Evolutionary conservation across 1,284 basidiomycete genomes (phyloP).

Genomic region (Trichosporon sp.): DNA sequence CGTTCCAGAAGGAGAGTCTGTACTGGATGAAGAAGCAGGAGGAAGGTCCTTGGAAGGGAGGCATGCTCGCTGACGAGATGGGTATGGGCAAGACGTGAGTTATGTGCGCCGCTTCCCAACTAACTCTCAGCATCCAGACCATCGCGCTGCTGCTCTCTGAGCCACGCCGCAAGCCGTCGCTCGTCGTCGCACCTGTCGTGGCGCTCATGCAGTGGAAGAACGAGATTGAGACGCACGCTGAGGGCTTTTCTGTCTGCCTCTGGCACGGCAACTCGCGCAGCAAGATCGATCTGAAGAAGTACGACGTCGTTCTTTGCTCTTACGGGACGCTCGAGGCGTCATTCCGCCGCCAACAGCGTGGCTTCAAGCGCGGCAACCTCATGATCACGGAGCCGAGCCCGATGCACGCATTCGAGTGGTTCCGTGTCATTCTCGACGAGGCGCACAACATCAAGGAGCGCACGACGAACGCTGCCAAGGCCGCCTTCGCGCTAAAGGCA

Average conservation of each 20-base stretch:
- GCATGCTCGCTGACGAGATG: slow-evolving; percentile 72
- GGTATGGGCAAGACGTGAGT: slow-evolving; percentile 80
- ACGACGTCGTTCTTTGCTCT: slow-evolving; percentile 66
- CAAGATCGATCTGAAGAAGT: slow-evolving; percentile 64
- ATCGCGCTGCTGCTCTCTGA: slow-evolving; percentile 77
- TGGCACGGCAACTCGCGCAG: slow-evolving; percentile 76
- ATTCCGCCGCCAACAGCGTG: slow-evolving; percentile 86
- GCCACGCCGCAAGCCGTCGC: slow-evolving; percentile 64
- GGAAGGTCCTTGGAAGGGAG: slow-evolving; percentile 77
- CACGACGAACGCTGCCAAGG: slow-evolving; percentile 91
- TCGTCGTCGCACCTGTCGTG: slow-evolving; percentile 93
- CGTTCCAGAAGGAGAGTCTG: slow-evolving; percentile 82
- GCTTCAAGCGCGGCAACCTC: slow-evolving; percentile 79
- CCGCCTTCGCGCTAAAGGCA: slow-evolving; percentile 79
- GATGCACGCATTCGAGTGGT: slow-evolving; percentile 82
- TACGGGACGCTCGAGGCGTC: slow-evolving; percentile 85
- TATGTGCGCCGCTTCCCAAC: neutral
- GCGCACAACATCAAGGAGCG: slow-evolving; percentile 98
- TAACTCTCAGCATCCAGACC: slow-evolving; percentile 74
- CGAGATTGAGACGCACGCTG: slow-evolving; percentile 79
- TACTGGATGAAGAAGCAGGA: slow-evolving; percentile 97
- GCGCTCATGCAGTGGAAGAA: slow-evolving; percentile 99
- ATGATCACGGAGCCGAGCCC: slow-evolving; percentile 85
- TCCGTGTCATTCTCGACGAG: slow-evolving; percentile 74
- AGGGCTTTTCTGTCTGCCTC: slow-evolving; percentile 69